phyloP scores from a whole-genome alignment of 2,329 filamentous ascomycete genomes.

The Zasmidium angulare region DNA sequence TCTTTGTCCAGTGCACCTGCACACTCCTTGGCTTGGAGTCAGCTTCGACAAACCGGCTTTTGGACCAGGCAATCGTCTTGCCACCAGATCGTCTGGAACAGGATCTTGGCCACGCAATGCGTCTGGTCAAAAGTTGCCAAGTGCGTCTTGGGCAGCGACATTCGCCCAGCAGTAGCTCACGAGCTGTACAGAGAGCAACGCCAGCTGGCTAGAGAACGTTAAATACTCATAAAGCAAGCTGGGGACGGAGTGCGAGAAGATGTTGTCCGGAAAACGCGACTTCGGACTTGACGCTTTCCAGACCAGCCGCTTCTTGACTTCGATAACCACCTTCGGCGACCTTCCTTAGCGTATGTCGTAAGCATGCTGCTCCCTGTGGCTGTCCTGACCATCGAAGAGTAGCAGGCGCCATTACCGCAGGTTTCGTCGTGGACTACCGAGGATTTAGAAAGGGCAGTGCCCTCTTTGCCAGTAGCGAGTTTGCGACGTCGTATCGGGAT shows the following conservation, averaged over 20 bases:
- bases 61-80: neutral
- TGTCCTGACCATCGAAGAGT: neutral
- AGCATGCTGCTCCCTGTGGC: neutral
- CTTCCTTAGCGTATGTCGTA: neutral
- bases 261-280: neutral
- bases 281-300: neutral
- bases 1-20: neutral
- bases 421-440: neutral
- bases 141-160: neutral
- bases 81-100: neutral
- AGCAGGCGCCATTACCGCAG: neutral
- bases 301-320: neutral
- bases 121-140: neutral
- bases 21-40: neutral
- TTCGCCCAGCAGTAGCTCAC: neutral
- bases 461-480: neutral
- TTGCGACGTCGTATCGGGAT: neutral
- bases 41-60: neutral
- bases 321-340: neutral
- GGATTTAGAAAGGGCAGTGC: neutral
- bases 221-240: neutral
- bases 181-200: neutral
- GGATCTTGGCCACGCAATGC: neutral
- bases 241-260: neutral
- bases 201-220: neutral